A percentile compares a stretch with the other conserved stretches of the same genome.
Evolutionary conservation across 1,284 basidiomycete genomes (phyloP).

Genomic region (Cryptococcus amylolentus): DNA sequence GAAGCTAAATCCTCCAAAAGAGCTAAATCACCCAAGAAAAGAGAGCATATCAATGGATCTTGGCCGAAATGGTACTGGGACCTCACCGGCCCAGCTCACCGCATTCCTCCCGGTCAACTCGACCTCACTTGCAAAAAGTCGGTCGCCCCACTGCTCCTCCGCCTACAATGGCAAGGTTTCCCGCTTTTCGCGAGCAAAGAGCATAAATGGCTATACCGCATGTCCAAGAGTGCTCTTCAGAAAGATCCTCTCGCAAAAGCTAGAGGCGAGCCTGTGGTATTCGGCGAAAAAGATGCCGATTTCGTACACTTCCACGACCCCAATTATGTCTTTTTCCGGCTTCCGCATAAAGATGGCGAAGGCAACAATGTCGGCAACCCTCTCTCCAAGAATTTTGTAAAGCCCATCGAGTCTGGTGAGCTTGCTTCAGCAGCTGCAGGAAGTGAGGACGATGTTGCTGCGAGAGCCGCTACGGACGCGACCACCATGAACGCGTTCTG

Average conservation of each 20-base stretch:
- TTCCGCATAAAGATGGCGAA: slow-evolving; percentile 95
- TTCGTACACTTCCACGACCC: slow-evolving; percentile 21
- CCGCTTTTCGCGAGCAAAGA: slow-evolving; percentile 82
- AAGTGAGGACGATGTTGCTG: slow-evolving; percentile 51
- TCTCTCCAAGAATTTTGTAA: slow-evolving; percentile 83
- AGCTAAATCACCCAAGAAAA: slow-evolving; percentile 3
- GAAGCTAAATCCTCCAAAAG: neutral
- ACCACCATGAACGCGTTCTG: slow-evolving; percentile 91
- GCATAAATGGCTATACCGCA: slow-evolving; percentile 89
- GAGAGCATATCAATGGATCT: slow-evolving; percentile 24
- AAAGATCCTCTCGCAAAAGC: slow-evolving; percentile 7
- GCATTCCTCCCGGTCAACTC: slow-evolving; percentile 53
- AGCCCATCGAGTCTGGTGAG: slow-evolving; percentile 79
- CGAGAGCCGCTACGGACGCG: slow-evolving; percentile 74
- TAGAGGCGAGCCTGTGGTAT: slow-evolving; percentile 16
- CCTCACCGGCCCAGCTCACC: slow-evolving; percentile 52
- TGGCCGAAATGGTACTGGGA: slow-evolving; percentile 99
- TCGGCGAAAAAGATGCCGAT: slow-evolving; percentile 19
- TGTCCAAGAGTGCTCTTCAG: slow-evolving; percentile 51
- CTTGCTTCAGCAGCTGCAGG: slow-evolving; percentile 55
- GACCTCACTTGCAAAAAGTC: slow-evolving; percentile 84
- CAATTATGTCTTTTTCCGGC: slow-evolving; percentile 67
- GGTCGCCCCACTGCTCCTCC: slow-evolving; percentile 78
- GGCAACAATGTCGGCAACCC: slow-evolving; percentile 90
- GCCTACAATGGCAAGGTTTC: slow-evolving; percentile 80